Base-by-base conservation (phyloP, 768 basidiomycete genomes). In the Kwoniella heveanensis region DNA sequence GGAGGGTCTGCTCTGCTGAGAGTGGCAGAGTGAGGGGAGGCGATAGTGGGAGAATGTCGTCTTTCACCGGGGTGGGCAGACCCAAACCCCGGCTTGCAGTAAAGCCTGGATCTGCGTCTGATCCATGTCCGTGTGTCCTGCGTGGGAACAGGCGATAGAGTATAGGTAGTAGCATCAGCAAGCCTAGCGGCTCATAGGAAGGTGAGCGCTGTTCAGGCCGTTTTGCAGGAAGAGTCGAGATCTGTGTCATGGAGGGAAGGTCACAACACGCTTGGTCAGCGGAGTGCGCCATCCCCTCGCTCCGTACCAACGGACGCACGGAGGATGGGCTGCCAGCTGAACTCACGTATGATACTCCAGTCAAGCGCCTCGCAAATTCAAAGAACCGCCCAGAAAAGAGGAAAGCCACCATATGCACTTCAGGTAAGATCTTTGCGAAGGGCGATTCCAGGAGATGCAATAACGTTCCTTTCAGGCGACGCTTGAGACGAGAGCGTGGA, bases 341-440 rank as follows among this genome's bases (percentile, higher is more conserved):
- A 74, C 80, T 54, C 52, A 81, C 79, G 67, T 81, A 80, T 55
- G 69, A 57, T 4, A 77, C 51, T 2, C 79, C 80, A 1, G 69
- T 72, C 44, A 80, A 36, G 22, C 79, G 57, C 52, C 75, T 74
- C 1, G 72, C 78, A 27, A 77, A 62, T 44, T 78, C 77, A 25
- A 77, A 71, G 66, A 74, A 78, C n/a, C 72, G 50, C 8, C 79
- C 77, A 24, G 69, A 32, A 13, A 79, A 62, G 50, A 79, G 60
- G 53, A 80, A 81, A 37, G 62, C 67, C 3, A 77, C 67, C 53
- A 80, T 71, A 56, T 79, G 74, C 26, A 79, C 46, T 47, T 81
- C 78, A 6, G 76, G 71, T 7, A 73, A 30, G 0, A 64, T 57
- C 26, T 67, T 61, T 21, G 72, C 64, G 9, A 65, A 30, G 8